Conservation (phyloP, 1,284 basidiomycete species). For the Sporisorium reilianum region DNA sequence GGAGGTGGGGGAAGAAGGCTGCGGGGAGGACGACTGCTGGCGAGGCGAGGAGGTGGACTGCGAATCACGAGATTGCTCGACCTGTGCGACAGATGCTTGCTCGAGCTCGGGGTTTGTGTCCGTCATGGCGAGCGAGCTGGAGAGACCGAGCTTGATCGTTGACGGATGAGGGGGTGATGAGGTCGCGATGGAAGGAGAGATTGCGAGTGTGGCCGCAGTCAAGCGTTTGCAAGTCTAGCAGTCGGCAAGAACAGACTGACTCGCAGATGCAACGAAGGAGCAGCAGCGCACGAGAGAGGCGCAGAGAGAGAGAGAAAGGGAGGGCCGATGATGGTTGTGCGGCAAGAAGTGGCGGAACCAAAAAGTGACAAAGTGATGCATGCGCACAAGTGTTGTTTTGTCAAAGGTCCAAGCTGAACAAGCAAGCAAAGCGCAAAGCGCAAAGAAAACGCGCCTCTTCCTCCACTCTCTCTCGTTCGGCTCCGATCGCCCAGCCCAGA, state of each 20-base stretch:
- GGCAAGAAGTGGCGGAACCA: background rate
- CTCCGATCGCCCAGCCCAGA: background rate
- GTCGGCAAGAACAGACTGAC: background rate
- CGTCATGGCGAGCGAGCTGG: conserved; percentile 21
- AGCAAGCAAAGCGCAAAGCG: conserved; percentile 2
- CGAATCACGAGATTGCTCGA: conserved; percentile 14
- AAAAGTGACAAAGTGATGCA: background rate
- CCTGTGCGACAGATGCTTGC: conserved; percentile 5
- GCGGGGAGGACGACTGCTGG: conserved; percentile 19
- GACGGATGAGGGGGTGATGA: background rate
- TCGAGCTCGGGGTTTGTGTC: conserved; percentile 14
- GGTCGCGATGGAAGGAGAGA: background rate
- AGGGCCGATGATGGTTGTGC: background rate
- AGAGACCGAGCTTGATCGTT: background rate
- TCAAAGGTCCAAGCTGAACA: background rate
- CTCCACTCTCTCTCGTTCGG: conserved; percentile 7
- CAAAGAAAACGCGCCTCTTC: conserved; percentile 7
- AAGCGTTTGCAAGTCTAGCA: background rate
- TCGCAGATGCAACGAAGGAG: background rate
- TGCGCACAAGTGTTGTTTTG: conserved; percentile 6
- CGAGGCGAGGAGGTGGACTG: conserved; percentile 19
- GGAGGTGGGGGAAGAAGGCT: conserved; percentile 16
- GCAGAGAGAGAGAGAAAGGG: too few species aligned
- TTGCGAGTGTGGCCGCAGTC: background rate
- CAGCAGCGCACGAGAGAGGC: background rate